A percentile compares a stretch with the other conserved stretches of the same genome.
These are phyloP conservation scores for Jackrogersella multiformis DNA, from an alignment of 495 filamentous ascomycete genomes.

Conservation along the genomic window DNA sequence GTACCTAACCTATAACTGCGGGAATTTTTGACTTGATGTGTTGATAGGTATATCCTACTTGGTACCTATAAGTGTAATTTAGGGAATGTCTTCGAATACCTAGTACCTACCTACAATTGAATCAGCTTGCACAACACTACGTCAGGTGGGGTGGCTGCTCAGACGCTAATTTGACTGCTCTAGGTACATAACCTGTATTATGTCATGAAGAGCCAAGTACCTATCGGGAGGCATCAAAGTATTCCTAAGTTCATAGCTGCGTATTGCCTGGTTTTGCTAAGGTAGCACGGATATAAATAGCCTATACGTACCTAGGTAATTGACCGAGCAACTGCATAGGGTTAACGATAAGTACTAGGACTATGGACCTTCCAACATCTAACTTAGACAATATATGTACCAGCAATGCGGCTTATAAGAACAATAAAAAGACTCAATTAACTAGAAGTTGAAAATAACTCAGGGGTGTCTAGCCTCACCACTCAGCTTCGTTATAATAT, in stretches of 20 bases:
- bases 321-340: too few species aligned
- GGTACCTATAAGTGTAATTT: not conserved
- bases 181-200: too few species aligned
- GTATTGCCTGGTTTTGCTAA: too few species aligned
- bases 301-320: too few species aligned
- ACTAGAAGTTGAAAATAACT: constrained; percentile 27
- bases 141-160: constrained; percentile 23
- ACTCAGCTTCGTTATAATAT: constrained; percentile 19
- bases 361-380: too few species aligned
- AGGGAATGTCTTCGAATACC: not conserved
- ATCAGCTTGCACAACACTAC: constrained; percentile 13
- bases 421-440: constrained; percentile 20
- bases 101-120: not conserved
- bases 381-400: too few species aligned
- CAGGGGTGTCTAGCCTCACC: constrained; percentile 30
- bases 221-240: too few species aligned
- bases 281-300: too few species aligned
- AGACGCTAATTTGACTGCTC: constrained; percentile 21
- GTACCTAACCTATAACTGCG: constrained; percentile 19
- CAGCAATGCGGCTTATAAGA: too few species aligned
- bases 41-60: not conserved
- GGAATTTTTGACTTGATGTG: constrained; percentile 29
- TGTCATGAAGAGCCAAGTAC: constrained; percentile 11
- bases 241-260: too few species aligned
- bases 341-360: too few species aligned